phyloP scores from a whole-genome alignment of 805 yeast genomes.

The Alloascoidea africana region DNA sequence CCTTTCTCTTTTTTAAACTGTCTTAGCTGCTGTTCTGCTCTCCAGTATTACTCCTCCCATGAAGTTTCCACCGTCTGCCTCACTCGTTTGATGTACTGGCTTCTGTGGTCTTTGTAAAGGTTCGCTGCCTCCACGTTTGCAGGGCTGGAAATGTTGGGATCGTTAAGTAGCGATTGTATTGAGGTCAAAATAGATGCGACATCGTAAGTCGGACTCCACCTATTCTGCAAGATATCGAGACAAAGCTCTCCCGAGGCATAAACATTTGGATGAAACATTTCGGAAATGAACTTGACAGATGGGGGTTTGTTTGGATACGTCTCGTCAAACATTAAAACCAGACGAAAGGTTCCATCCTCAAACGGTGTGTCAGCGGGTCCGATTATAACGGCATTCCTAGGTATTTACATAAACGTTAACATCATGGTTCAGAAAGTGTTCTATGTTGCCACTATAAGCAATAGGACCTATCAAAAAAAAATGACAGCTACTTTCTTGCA shows the following conservation, averaged over 20 bases:
- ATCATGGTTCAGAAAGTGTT: not conserved
- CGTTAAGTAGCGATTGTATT: conserved; percentile 81
- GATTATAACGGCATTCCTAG: conserved; percentile 81
- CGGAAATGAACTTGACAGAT: conserved; percentile 73
- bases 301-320: conserved; percentile 98
- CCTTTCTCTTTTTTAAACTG: too few relatives aligned
- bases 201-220: conserved; percentile 98
- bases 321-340: conserved; percentile 81
- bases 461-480: conserved; percentile 2
- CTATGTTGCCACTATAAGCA: conserved; percentile 5
- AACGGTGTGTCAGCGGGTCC: conserved; percentile 97
- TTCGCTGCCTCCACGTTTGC: conserved; percentile 98
- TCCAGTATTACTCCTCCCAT: conserved; percentile 62
- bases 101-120: conserved; percentile 84
- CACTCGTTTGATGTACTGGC: conserved; percentile 83
- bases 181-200: conserved; percentile 92
- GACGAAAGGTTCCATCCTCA: conserved; percentile 92
- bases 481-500: conserved; percentile 3
- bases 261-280: conserved; percentile 97
- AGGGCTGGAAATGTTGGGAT: conserved; percentile 92
- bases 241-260: conserved; percentile 93
- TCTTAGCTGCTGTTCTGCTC: too few relatives aligned
- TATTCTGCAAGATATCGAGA: conserved; percentile 85
- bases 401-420: conserved; percentile 2
- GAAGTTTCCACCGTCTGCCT: conserved; percentile 89